phyloP scores from a whole-genome alignment of 2,329 filamentous ascomycete species.

The Aureobasidium sp. region DNA sequence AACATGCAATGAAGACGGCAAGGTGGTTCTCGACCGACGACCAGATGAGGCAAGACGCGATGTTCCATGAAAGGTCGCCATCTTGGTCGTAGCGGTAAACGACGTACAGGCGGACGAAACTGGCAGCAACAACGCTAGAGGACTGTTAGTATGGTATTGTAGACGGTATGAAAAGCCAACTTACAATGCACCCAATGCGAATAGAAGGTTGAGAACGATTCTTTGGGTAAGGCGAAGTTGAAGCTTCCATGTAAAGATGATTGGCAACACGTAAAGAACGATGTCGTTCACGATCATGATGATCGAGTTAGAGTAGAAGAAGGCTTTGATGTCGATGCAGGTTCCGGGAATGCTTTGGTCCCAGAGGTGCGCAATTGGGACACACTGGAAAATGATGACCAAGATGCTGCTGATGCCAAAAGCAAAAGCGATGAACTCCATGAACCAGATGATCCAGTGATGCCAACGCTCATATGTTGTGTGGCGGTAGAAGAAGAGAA shows the following conservation, averaged over 20 bases:
- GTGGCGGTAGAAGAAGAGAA: slow-evolving; percentile 32
- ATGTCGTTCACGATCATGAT: slow-evolving; percentile 32
- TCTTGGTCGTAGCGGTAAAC: slow-evolving; percentile 21
- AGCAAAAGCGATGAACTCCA: slow-evolving; percentile 27
- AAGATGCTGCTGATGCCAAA: slow-evolving; percentile 29
- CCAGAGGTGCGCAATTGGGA: slow-evolving; percentile 29
- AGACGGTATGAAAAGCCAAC: not conserved
- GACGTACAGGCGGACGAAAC: slow-evolving; percentile 21
- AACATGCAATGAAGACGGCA: slow-evolving; percentile 29
- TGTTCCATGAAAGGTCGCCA: slow-evolving; percentile 18
- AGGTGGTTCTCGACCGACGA: slow-evolving; percentile 30
- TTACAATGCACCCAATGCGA: slow-evolving; percentile 26
- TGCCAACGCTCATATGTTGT: slow-evolving; percentile 24
- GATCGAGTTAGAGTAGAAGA: slow-evolving; percentile 26
- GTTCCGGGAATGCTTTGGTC: slow-evolving; percentile 19
- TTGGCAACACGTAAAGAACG: slow-evolving; percentile 31
- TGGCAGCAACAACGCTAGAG: slow-evolving; percentile 24
- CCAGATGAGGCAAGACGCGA: slow-evolving; percentile 26
- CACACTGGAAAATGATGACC: slow-evolving; percentile 29
- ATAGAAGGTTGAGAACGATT: slow-evolving; percentile 28
- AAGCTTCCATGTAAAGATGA: slow-evolving; percentile 30
- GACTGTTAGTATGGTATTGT: not conserved
- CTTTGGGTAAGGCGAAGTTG: slow-evolving; percentile 25
- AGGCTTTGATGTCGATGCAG: slow-evolving; percentile 29
- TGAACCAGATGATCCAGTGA: slow-evolving; percentile 24